Evolutionary conservation across 2,329 filamentous ascomycete genomes (phyloP), one percentile per base, ranked within the genome.

Genomic region (Cercospora citrullina): DNA sequence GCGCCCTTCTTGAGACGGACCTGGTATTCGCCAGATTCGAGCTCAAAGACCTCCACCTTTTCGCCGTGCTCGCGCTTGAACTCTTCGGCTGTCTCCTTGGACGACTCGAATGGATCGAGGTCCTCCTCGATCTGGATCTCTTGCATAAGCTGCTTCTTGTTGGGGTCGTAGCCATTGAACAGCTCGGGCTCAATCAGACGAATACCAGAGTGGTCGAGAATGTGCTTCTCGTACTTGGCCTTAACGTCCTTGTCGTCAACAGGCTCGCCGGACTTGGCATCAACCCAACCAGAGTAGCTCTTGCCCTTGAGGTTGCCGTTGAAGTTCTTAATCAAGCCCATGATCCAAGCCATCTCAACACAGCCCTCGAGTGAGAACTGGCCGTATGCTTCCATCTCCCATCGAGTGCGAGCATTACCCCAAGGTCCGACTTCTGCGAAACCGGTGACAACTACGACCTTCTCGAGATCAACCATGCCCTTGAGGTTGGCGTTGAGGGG

Each of bases 311-410:
- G 88, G 33, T 90, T 90, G 18, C 95, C 95, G 75, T 98, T 98
- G 85, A 97, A 92, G 81, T 99, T 96, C 86, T 94, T 97, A 84
- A 99, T 98, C 68, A 98, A 89, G 77, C 95, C 95, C 94, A 98
- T 99, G 81, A 99, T 93, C 95, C 95, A 99, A 33, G 95, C 94
- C 95, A 99, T 99, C 82, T 99, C 95, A 69, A 99, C 91, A 77
- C 95, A 98, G 31, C 95, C 95, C 81, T 99, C 96, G 14, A 99
- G 88, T 8, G 95, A 98, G 84, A 99, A 99, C 77, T 97, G 88
- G 78, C 95, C 95, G 73, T 94, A 90, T 1, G 95, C 94, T 81
- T 99, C 95, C 94, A 99, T 99, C 84, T 99, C 95, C 95, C 95
- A 99, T 70, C 95, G 90, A 57, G 95, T 99, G 76, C 95, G 90